Evolutionary conservation across 805 yeast species (phyloP).

Genomic region (Candida anglica): DNA sequence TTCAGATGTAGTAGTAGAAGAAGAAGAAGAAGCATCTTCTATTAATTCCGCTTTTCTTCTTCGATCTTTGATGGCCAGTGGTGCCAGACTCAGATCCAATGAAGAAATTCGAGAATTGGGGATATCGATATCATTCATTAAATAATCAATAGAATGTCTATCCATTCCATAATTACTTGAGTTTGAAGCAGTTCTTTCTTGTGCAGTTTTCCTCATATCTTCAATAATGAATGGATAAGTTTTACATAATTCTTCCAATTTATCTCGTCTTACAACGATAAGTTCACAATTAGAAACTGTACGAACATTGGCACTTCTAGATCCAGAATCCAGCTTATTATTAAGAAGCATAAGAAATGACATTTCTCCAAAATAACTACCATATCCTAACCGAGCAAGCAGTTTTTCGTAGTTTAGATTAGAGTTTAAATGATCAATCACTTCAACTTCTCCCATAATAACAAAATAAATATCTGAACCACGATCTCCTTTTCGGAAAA

Average conservation of each 20-base stretch:
- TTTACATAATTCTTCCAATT: constrained; percentile 49
- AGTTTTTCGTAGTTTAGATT: constrained; percentile 29
- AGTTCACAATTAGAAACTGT: constrained; percentile 58
- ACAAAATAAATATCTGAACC: constrained; percentile 68
- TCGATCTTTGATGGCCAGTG: neutral
- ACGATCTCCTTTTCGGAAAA: constrained; percentile 54
- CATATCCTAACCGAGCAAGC: constrained; percentile 57
- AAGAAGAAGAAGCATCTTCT: too few relatives aligned
- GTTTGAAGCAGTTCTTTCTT: constrained; percentile 39
- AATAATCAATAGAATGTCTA: constrained; percentile 17
- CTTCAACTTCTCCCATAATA: constrained; percentile 69
- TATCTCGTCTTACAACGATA: constrained; percentile 54
- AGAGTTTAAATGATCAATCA: constrained; percentile 31
- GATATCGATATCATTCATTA: constrained; percentile 9
- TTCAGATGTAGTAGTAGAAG: too few relatives aligned
- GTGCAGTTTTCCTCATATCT: constrained; percentile 60
- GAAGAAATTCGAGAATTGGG: constrained; percentile 2
- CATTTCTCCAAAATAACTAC: constrained; percentile 76
- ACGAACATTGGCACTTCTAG: constrained; percentile 61
- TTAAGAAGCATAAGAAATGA: constrained; percentile 53
- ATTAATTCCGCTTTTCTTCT: too few relatives aligned
- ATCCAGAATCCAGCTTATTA: constrained; percentile 14
- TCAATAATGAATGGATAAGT: constrained; percentile 56
- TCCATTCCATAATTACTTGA: constrained; percentile 14
- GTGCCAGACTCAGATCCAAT: constrained; percentile 1